Conservation (phyloP, 75 land plant genomes). For the Sequoiadendron giganteum region DNA sequence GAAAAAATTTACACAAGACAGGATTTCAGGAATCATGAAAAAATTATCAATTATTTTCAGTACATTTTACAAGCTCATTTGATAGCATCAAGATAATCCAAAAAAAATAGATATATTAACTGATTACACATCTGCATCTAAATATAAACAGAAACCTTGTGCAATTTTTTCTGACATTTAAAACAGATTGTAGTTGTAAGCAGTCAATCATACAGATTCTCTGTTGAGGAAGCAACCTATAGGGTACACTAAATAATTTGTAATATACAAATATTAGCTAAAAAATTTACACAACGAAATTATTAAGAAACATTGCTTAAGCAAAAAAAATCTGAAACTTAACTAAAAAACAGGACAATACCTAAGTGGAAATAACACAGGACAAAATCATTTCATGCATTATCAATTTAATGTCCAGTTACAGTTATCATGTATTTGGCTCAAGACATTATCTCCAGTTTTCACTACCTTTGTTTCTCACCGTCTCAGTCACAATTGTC, state of each 20-base stretch:
- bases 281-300: background rate
- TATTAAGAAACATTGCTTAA: background rate
- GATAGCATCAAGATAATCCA: background rate
- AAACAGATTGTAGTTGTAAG: constrained; percentile 8
- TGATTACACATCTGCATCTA: background rate
- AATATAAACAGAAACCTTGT: background rate
- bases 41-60: background rate
- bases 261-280: background rate
- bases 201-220: background rate
- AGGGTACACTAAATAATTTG: background rate
- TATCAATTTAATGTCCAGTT: background rate
- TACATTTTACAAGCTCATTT: background rate
- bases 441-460: background rate
- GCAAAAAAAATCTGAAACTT: background rate
- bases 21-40: background rate
- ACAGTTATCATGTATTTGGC: background rate
- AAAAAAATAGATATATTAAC: background rate
- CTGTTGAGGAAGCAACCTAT: background rate
- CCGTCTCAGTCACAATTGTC: background rate
- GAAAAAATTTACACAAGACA: constrained; percentile 1
- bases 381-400: background rate
- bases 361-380: background rate
- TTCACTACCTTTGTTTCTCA: background rate
- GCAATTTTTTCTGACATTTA: background rate
- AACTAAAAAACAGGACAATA: background rate